Evolutionary conservation across 257 asterid species (phyloP).

Genomic region (Linaria vulgaris): DNA sequence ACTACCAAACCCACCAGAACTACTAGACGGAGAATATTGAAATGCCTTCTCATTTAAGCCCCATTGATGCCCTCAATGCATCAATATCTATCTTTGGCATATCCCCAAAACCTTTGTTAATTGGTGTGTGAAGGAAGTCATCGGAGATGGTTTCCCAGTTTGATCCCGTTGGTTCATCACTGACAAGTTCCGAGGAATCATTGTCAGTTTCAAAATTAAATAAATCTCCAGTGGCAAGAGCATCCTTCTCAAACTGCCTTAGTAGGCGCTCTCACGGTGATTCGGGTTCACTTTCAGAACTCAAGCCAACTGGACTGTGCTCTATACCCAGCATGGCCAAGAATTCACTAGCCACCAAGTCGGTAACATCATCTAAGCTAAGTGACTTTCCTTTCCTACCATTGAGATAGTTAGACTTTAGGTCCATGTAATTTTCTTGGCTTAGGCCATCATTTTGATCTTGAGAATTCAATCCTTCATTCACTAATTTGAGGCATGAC

Average conservation of each 20-base stretch:
- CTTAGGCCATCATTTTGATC: conserved; percentile 43
- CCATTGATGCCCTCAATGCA: conserved; percentile 51
- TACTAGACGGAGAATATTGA: conserved; percentile 61
- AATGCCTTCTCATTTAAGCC: conserved; percentile 73
- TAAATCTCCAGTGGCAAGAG: conserved; percentile 67
- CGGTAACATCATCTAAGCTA: conserved; percentile 57
- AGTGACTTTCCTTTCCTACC: conserved; percentile 48
- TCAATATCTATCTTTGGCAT: conserved; percentile 43
- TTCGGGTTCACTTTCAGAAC: conserved; percentile 89
- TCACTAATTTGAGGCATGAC: conserved; percentile 43
- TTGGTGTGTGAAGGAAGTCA: conserved; percentile 33
- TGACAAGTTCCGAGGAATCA: conserved; percentile 32
- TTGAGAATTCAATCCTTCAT: conserved; percentile 55
- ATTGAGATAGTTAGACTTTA: conserved; percentile 32
- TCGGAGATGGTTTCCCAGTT: conserved; percentile 45
- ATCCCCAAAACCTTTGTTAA: conserved; percentile 31
- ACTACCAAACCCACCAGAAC: conserved; percentile 59
- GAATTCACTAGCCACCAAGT: conserved; percentile 74
- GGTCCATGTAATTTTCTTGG: conserved; percentile 36
- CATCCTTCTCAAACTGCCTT: conserved; percentile 85
- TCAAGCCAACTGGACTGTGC: conserved; percentile 66
- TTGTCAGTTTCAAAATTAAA: conserved; percentile 54
- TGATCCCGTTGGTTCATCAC: conserved; percentile 38
- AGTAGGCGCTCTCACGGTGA: conserved; percentile 87
- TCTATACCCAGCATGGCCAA: conserved; percentile 79